Percentiles rank a stretch among this genome's conserved stretches.
Conservation (phyloP, 228 moss, liverwort and hornwort genomes). For the Sphagnum magellanicum region DNA sequence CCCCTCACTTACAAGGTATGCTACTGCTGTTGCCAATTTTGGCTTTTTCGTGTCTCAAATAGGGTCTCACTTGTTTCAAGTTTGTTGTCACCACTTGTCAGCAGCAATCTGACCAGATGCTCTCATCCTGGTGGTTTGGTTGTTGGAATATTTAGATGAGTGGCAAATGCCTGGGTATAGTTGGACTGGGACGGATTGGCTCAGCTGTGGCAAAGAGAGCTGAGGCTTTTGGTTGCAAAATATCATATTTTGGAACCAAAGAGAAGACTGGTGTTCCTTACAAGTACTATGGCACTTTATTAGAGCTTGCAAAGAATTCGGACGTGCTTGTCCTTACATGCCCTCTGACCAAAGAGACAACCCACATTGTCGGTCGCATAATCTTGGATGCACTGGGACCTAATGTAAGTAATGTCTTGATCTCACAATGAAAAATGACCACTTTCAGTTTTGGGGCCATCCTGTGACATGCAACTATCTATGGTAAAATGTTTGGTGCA, state of each 20-base stretch:
- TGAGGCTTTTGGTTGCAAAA: slow-evolving; percentile 66
- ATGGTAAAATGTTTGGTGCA: no score
- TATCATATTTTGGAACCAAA: slow-evolving; percentile 65
- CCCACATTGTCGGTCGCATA: slow-evolving; percentile 54
- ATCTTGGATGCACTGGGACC: slow-evolving; percentile 84
- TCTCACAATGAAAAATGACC: no score
- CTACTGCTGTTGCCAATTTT: neutral
- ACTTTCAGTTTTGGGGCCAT: no score
- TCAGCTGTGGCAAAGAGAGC: slow-evolving; percentile 63
- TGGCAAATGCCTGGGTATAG: slow-evolving; percentile 71
- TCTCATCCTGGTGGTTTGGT: no score
- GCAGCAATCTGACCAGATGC: no score
- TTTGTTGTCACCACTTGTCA: no score
- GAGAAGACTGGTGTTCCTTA: slow-evolving; percentile 51
- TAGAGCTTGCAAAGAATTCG: slow-evolving; percentile 68
- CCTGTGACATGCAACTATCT: no score
- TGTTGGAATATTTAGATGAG: slow-evolving; percentile 43
- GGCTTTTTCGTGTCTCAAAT: no score
- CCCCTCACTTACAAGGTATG: slow-evolving; percentile 53
- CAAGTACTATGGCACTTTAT: slow-evolving; percentile 40
- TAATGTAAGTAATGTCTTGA: slow-evolving; percentile 23
- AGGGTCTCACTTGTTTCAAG: no score
- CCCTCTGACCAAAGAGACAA: slow-evolving; percentile 41
- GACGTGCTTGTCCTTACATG: slow-evolving; percentile 61
- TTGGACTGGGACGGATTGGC: slow-evolving; percentile 81